Evolutionary conservation across 2,329 filamentous ascomycete genomes (phyloP), one percentile per base, ranked within the genome.

Genomic region (Chaetomiaceae sp.): DNA sequence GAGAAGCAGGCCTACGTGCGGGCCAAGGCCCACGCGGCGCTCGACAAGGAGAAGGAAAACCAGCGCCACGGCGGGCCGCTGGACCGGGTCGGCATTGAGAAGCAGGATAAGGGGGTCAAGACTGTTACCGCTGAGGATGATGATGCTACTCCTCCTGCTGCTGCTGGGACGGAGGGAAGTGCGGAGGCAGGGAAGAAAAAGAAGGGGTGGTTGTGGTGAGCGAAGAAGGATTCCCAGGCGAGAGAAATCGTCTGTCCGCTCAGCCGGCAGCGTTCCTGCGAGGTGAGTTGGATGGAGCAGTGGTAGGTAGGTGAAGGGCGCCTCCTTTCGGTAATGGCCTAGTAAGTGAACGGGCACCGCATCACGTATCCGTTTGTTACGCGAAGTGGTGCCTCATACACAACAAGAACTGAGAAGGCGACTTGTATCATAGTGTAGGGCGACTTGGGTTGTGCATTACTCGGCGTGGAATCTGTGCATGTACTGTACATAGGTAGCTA

Each of bases 51-150:
- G 67, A 73, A 72, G 58, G 71, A 76, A 58, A 76, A 75, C 55
- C 77, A 81, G 69, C 69, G 69, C 54, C 66, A 58, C 11, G 78
- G 78, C 18, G 79, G 78, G 1, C 72, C 71, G 45, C 64, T 81
- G 40, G 78, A 81, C 60, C 73, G 73, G 53, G 55, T 80, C 2
- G 78, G 76, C 0, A 62, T 75, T 27, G 69, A 73, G 29, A 57
- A 53, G 29, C 60, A 55, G 51, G 55, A 55, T 18, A 63, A 61
- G 18, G 32, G 16, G 14, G 25, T 20, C 57, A 60, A 49, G 46
- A 16, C 51, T 29, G 62, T 56, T 34, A n/a, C n/a, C n/a, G n/a
- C n/a, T n/a, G n/a, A n/a, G n/a, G n/a, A n/a, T n/a, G n/a, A n/a
- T n/a, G 58, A 53, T 8, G 47, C 13, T 2, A 16, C 5, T 27